Base-by-base conservation (phyloP, 345 rosid genomes). In the Salix brachista region DNA sequence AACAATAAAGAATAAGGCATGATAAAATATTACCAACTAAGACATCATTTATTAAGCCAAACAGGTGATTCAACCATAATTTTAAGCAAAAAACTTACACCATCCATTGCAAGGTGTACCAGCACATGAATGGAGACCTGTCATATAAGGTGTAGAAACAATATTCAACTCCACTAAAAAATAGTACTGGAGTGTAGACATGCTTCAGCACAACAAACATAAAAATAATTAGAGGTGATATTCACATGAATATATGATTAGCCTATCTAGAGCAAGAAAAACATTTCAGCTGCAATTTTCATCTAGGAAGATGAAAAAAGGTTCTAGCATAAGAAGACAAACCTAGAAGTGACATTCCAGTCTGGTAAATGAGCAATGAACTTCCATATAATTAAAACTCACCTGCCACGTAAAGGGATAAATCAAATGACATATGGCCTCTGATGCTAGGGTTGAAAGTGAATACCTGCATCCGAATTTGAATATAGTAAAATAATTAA, bases 91-190 rank as follows among this genome's bases (percentile, higher is more conserved):
- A 74, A 80, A 89, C 98, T 92, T 90, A 94, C 99, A 85, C 99
- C 99, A 69, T 94, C 99, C 95, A 94, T 94, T n/a, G 78, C 83
- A 82, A 94, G 96, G 82, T 84, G 94, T 92, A 87, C 94, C 98
- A 75, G 94, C 99, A 66, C 83, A 89, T 60, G 98, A 96, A 88
- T 96, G 97, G 79, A 96, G 98, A 83, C 99, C 99, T 97, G 94
- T 96, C 98, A 96, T 94, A 83, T 96, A 96, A 61, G 99, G 99
- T 52, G 97, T 94, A 69, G 99, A 98, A 76, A 98, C 99, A 80
- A 83, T 96, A 94, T 89, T 96, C 98, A 25, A 94, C 99, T 90
- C 99, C 99, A 92, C 97, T 94, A 91, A 92, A 96, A 92, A 96
- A 96, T 80, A 96, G 97, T 81, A 92, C 91, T 67, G 99, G 99